phyloP scores from a whole-genome alignment of 2,329 filamentous ascomycete genomes.

The Apiospora malaysiana region DNA sequence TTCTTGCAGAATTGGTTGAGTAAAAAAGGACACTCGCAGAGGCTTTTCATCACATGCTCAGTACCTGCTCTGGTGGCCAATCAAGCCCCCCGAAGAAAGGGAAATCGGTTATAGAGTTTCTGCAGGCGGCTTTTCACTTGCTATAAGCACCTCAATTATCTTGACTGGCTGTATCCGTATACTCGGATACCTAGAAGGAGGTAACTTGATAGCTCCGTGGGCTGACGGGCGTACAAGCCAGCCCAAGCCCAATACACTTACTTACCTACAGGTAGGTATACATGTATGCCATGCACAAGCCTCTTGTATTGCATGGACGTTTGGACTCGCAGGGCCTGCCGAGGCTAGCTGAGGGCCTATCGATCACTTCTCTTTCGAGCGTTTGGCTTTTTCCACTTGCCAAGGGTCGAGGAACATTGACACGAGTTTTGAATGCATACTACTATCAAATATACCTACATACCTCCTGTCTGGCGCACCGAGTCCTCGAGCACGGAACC shows the following conservation, averaged over 20 bases:
- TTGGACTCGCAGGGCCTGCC: not conserved
- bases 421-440: not conserved
- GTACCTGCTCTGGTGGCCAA: not conserved
- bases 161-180: too few species aligned
- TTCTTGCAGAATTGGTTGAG: not conserved
- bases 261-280: too few species aligned
- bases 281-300: not conserved
- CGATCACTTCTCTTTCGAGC: slow-evolving; percentile 2
- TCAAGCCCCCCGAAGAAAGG: not conserved
- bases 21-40: not conserved
- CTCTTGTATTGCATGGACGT: not conserved
- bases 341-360: not conserved
- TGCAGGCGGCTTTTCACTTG: not conserved
- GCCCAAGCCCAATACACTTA: not conserved
- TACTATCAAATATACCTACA: too few species aligned
- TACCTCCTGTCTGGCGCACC: not conserved
- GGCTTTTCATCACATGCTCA: not conserved
- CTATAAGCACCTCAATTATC: not conserved
- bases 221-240: not conserved
- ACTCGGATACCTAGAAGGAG: too few species aligned
- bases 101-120: not conserved
- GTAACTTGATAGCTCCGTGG: not conserved
- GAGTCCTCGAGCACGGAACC: not conserved
- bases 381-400: not conserved
- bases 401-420: not conserved